Conservation (phyloP, 106 monocot genomes). For the Dendrobium huoshanense region DNA sequence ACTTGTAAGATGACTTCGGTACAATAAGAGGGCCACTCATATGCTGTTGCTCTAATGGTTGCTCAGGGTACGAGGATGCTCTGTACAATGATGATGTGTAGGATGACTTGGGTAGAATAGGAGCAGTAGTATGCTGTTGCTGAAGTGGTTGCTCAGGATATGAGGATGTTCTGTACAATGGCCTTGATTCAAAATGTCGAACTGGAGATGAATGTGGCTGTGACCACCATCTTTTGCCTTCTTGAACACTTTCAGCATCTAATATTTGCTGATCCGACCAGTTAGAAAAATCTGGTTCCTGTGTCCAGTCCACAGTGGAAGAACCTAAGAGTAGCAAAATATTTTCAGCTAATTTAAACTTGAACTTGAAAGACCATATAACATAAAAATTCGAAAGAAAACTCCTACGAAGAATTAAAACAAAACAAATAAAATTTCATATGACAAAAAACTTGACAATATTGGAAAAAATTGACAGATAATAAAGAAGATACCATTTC, state of each 20-base stretch:
- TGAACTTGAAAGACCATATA: not conserved
- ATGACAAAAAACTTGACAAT: not conserved
- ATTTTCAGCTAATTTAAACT: not conserved
- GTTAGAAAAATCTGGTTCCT: conserved; percentile 39
- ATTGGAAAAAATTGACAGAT: not conserved
- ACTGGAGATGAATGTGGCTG: conserved; percentile 39
- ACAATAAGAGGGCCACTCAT: conserved; percentile 31
- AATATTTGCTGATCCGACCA: conserved; percentile 52
- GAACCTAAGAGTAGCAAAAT: conserved; percentile 34
- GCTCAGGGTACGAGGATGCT: conserved; percentile 23
- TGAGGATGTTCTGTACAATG: conserved; percentile 68
- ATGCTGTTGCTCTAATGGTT: conserved; percentile 31
- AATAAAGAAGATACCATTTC: not conserved
- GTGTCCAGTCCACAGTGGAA: conserved; percentile 52
- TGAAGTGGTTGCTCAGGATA: conserved; percentile 58
- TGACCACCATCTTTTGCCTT: conserved; percentile 75
- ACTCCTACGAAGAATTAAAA: not conserved
- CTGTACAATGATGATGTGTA: conserved; percentile 29
- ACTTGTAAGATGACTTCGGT: conserved; percentile 46
- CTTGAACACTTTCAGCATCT: conserved; percentile 51
- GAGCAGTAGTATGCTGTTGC: conserved; percentile 27
- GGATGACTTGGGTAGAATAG: conserved; percentile 38
- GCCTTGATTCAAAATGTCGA: conserved; percentile 38
- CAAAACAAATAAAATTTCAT: not conserved
- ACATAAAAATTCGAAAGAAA: not conserved